Evolutionary conservation across 2,329 filamentous ascomycete species (phyloP), one percentile per base, ranked within the genome.

Genomic region (Monosporascus sp.): DNA sequence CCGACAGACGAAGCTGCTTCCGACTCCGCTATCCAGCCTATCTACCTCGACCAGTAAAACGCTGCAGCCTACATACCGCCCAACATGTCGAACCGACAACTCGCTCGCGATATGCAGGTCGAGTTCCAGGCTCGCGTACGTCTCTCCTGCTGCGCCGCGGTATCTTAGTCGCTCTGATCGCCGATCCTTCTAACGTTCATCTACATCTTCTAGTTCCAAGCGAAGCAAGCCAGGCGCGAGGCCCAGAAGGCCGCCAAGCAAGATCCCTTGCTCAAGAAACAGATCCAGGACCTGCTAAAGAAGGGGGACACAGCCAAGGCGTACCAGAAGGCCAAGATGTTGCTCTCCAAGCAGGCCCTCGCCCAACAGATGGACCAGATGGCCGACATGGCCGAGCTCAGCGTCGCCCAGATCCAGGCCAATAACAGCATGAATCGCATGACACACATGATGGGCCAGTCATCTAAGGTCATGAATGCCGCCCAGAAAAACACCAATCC

Each of bases 341-440:
- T 84, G 45, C 75, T 84, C 24, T 79, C 77, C 45, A 83, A 83
- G 68, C 80, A 84, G 70, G 80, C 81, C 2, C 76, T 84, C 52
- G 81, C 81, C 11, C 75, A 80, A 63, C 81, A 84, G 70, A 83
- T 84, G 79, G 81, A 84, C 68, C 79, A 81, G 68, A 81, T 82
- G 65, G 81, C 81, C 68, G 81, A 84, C 70, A 82, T 83, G 80
- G 80, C 81, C 25, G 81, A 84, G 68, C 72, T 83, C 27, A 80
- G 75, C 27, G 76, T 78, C 47, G 77, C 79, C 3, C 81, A 84
- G 73, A 83, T 84, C 68, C 79, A 84, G 71, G 80, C 81, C 65
- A 84, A 84, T 70, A 84, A 83, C 60, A 73, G 79, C 52, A 83
- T 84, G 80, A 84, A 84, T 70, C 78, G 80, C 59, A 84, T 84